Base-by-base conservation (phyloP, 139 green algal genomes). In the Gonium pectorale region DNA sequence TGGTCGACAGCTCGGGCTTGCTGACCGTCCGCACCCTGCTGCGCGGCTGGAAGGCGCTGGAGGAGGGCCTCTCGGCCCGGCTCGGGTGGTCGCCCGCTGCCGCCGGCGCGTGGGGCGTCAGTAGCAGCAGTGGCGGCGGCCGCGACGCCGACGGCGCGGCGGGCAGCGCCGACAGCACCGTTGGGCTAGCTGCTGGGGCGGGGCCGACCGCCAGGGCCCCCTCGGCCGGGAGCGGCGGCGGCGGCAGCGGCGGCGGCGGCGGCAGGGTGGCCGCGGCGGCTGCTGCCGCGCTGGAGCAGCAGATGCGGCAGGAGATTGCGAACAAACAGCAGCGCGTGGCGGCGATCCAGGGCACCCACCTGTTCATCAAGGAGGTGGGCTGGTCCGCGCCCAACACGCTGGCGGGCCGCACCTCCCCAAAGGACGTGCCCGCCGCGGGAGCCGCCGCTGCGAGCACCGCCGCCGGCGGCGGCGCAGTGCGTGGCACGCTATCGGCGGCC, bases 351-450 rank as follows among this genome's bases (percentile, higher is more conserved):
- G 43, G 38, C 27, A 62, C 77, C 3, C 60, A 72, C 41, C 31
- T 83, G 41, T 83, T 83, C 77, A 83, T 83, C 5, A 83, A 83
- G 77, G 77, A 73, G 4, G 77, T 83, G 22, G 77, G 77, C 38
- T 83, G 77, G 77, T 83, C 77, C 0, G 77, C 62, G 60, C 77
- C 77, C 17, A 63, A 33, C 15, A n/a, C 54, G 17, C 44, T 64
- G 44, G 46, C 70, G 70, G 46, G n/a, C 26, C 44, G 75, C 37
- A 54, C 59, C 26, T 37, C 49, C 15, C 73, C 73, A 37, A 66
- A 79, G 51, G 71, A 79, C 35, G 51, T 63, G 37, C 35, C 33
- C 29, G 37, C 3, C n/a, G 24, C 24, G 1, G 67, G n/a, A 11
- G 24, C 31, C n/a, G n/a, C n/a, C n/a, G n/a, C n/a, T n/a, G n/a